Conservation (phyloP, 306 rosid genomes). For the Trichosanthes truncata region DNA sequence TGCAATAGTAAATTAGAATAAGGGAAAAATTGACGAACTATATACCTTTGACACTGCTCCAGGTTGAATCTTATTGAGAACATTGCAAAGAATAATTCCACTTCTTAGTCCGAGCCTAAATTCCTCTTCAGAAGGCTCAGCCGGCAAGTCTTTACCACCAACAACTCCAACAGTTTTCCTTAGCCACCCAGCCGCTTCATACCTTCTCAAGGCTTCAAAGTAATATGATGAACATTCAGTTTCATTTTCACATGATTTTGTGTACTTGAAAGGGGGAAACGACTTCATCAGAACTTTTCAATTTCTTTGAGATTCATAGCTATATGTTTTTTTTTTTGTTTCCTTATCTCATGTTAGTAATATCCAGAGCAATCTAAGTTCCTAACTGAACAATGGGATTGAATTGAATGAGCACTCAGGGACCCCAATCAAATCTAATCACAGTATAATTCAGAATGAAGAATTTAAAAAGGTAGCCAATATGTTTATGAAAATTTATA, state of each 20-base stretch:
- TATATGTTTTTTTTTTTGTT: neutral
- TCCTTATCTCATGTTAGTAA: neutral
- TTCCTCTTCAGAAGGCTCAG: conserved; percentile 87
- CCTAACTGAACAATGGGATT: neutral
- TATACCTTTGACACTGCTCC: conserved; percentile 68
- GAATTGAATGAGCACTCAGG: neutral
- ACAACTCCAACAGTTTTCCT: conserved; percentile 65
- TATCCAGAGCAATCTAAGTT: neutral
- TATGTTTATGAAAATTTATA: neutral
- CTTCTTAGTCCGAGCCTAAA: conserved; percentile 78
- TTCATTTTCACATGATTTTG: neutral
- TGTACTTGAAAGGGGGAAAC: neutral
- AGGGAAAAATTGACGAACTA: neutral
- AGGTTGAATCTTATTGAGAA: conserved; percentile 70
- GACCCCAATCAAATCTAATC: neutral
- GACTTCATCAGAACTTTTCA: neutral
- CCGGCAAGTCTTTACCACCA: conserved; percentile 76
- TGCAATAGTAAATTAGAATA: neutral
- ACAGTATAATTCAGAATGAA: neutral
- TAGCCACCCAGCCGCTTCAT: conserved; percentile 91
- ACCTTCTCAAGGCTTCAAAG: conserved; percentile 66
- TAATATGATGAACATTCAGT: neutral
- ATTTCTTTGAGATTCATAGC: neutral
- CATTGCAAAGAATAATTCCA: conserved; percentile 83
- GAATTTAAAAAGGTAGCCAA: neutral